These are phyloP conservation scores for Stephania yunnanensis DNA, from an alignment of 164 flowering plant genomes.

Conservation along the genomic window DNA sequence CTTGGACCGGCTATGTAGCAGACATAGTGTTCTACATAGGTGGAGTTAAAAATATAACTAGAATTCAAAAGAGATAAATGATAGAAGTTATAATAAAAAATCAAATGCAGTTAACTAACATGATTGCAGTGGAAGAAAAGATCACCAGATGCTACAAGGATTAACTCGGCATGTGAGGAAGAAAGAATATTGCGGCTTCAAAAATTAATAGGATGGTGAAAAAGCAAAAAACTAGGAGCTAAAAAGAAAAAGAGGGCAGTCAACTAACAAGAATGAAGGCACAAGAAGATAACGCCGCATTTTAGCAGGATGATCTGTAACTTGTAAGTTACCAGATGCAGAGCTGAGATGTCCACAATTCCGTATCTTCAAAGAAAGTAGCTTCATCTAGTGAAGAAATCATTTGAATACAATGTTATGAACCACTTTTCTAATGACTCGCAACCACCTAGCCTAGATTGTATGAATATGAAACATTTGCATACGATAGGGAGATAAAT, in stretches of 20 bases:
- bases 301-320: too few relatives aligned
- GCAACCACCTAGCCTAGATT: neutral
- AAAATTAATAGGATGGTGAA: too few relatives aligned
- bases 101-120: neutral
- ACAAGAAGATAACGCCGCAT: too few relatives aligned
- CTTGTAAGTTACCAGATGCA: neutral
- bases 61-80: neutral
- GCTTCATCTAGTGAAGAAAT: neutral
- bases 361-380: neutral
- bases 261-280: too few relatives aligned
- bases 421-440: neutral
- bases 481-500: neutral
- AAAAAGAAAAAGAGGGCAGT: too few relatives aligned
- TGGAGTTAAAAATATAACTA: neutral
- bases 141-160: neutral
- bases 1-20: too few relatives aligned
- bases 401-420: neutral
- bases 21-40: too few relatives aligned
- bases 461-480: neutral
- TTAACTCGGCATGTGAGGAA: neutral
- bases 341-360: neutral
- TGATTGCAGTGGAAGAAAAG: neutral
- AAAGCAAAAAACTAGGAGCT: too few relatives aligned
- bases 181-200: too few relatives aligned
- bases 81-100: neutral